phyloP scores from a whole-genome alignment of 2,329 filamentous ascomycete genomes.

The Penicillium freii region DNA sequence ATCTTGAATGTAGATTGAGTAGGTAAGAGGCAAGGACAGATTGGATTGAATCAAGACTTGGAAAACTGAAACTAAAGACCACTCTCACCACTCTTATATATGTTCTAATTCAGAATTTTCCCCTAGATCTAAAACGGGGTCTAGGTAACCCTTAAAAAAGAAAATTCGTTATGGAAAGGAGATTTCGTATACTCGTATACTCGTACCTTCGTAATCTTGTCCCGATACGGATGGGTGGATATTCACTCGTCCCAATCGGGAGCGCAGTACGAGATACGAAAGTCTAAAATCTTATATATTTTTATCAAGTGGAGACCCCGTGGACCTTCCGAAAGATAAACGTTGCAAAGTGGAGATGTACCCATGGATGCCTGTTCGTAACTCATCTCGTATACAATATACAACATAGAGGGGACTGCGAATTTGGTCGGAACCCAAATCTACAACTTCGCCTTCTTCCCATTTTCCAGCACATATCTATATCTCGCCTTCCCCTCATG shows the following conservation, averaged over 20 bases:
- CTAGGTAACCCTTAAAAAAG: not conserved
- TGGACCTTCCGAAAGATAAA: not conserved
- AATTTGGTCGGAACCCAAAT: too few species aligned
- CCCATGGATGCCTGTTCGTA: too few species aligned
- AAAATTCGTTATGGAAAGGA: not conserved
- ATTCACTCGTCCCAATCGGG: accelerated
- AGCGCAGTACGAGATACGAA: not conserved
- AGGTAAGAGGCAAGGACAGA: not conserved
- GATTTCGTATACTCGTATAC: not conserved
- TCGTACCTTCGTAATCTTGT: not conserved
- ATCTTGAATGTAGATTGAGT: not conserved
- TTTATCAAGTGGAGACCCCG: not conserved
- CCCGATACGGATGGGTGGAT: not conserved
- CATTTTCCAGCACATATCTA: conserved; percentile 48
- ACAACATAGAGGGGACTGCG: not conserved
- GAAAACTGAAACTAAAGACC: not conserved
- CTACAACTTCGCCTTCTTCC: conserved; percentile 32
- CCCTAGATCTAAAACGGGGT: not conserved
- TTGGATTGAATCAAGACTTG: not conserved
- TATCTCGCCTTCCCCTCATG: conserved; percentile 47
- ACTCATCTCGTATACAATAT: not conserved
- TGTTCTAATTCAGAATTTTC: not conserved
- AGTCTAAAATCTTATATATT: not conserved
- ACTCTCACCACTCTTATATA: not conserved
- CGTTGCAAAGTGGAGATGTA: not conserved